A percentile compares a stretch with the other conserved stretches of the same genome.
Conservation (phyloP, 371 early-diverging fungal species). For the Vairimorpha apis region DNA sequence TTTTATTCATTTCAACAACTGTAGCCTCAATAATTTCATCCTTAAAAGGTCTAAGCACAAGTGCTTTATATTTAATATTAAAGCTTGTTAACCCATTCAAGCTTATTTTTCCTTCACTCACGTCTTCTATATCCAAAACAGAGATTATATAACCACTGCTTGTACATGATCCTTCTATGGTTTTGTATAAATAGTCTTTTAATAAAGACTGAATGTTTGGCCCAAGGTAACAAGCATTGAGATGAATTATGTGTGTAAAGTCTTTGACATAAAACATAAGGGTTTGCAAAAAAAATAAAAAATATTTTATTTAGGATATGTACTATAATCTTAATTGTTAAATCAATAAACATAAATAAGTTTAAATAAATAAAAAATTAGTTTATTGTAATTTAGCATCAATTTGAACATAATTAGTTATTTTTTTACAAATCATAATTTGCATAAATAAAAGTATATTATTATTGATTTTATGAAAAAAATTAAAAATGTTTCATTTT, state of each 20-base stretch:
- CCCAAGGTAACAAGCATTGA: constrained; percentile 59
- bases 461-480: too few relatives aligned
- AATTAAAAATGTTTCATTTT: too few relatives aligned
- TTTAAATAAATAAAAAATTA: too few relatives aligned
- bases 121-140: constrained; percentile 55
- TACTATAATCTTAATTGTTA: too few relatives aligned
- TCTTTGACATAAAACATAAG: constrained; percentile 60
- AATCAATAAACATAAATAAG: too few relatives aligned
- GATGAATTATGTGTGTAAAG: constrained; percentile 53
- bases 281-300: constrained; percentile 32
- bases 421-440: too few relatives aligned
- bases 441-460: too few relatives aligned
- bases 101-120: constrained; percentile 53
- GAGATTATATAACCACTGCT: constrained; percentile 59
- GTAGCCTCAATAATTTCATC: constrained; percentile 89
- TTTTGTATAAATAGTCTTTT: constrained; percentile 45
- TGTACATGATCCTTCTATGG: constrained; percentile 62
- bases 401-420: too few relatives aligned
- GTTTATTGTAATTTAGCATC: too few relatives aligned
- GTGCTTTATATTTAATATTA: constrained; percentile 80
- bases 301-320: too few relatives aligned
- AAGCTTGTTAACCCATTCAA: constrained; percentile 79
- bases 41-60: constrained; percentile 89
- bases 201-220: constrained; percentile 57
- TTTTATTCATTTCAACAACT: constrained; percentile 83